These are phyloP conservation scores for Hyaloscypha bicolor DNA, from an alignment of 495 filamentous ascomycete species.

Conservation along the genomic window DNA sequence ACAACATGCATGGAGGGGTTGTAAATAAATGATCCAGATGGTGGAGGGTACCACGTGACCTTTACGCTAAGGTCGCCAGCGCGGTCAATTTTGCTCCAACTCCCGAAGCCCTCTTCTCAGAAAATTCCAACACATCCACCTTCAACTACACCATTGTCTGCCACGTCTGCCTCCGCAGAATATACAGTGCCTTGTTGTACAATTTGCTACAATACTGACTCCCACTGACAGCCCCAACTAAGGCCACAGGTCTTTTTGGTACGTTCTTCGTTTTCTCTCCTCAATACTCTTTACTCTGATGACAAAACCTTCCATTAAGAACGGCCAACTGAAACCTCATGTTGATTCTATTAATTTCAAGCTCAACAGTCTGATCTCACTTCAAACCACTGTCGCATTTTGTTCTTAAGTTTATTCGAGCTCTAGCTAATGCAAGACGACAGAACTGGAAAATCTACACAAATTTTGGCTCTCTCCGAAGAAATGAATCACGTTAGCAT, in stretches of 20 bases:
- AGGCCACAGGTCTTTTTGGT: slow-evolving; percentile 2
- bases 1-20: neutral
- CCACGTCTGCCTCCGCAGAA: neutral
- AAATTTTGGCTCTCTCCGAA: neutral
- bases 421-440: slow-evolving; percentile 7
- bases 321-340: slow-evolving; percentile 60
- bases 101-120: neutral
- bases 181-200: neutral
- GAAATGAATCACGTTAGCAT: neutral
- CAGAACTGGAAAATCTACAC: neutral
- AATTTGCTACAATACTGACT: neutral
- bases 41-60: neutral
- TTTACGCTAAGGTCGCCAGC: neutral
- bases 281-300: slow-evolving; percentile 16
- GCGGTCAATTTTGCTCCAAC: neutral
- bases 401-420: neutral
- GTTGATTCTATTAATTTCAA: slow-evolving; percentile 57
- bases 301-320: slow-evolving; percentile 53
- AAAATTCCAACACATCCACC: neutral
- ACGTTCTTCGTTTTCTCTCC: slow-evolving; percentile 10
- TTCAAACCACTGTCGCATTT: neutral
- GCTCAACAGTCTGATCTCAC: slow-evolving; percentile 61
- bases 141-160: neutral
- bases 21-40: neutral
- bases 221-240: too few relatives aligned